Evolutionary conservation across 306 rosid species (phyloP), one percentile per base, ranked within the genome.

Genomic region (Corylus heterophylla): DNA sequence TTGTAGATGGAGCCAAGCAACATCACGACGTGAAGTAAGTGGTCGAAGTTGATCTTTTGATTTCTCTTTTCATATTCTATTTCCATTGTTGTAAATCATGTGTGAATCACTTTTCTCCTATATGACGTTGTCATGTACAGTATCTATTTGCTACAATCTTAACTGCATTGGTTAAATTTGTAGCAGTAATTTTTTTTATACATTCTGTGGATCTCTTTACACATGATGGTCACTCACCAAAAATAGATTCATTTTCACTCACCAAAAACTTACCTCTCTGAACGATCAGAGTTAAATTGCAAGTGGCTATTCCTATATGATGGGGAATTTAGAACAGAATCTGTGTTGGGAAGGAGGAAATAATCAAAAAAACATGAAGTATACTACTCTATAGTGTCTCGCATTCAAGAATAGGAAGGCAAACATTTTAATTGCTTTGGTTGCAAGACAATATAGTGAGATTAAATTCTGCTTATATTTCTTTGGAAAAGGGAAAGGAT

Each of bases 1-100:
- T 96, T 58, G 98, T 96, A 31, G 92, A 93, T 50, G 90, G 83
- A 49, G 97, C 92, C 25, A 96, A 96, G 91, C 81, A 96, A 59
- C 86, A 85, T 69, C 93, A 93, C 81, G 86, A 87, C 64, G 97
- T 96, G 84, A 96, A 93, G 98, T 96, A 96, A 81, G 91, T 80
- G 79, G 59, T 54, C 62, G 22, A 64, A 74, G 71, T 42, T 61
- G 59, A 71, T 63, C 20, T 12, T 11, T 67, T 37, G 70, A 12
- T 78, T 74, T 74, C 50, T 74, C 78, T 78, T 67, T 39, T 8
- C 17, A 17, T 61, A 29, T 58, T 47, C 71, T 61, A 12, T 78
- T 27, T 0, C 25, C 18, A 22, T 56, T 31, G 8, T 10, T 59
- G 52, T 49, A 9, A 39, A 20, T 35, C 54, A 10, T 3, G 4